Percentiles rank a stretch among this genome's conserved stretches.
phyloP scores from a whole-genome alignment of 2,329 filamentous ascomycete species.

The Bisporella sp. region DNA sequence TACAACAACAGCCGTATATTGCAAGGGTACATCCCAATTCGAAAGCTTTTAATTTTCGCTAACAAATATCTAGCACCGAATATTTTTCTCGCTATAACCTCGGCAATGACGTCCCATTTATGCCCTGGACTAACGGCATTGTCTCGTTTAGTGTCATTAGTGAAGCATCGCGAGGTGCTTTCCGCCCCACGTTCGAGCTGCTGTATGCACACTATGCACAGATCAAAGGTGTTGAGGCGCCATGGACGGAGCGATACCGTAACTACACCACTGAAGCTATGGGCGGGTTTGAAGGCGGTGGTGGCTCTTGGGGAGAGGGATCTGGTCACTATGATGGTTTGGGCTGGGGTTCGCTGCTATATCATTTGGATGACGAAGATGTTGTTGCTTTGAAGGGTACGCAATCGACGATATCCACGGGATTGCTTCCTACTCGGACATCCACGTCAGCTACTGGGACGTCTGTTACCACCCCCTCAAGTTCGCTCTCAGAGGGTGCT shows the following conservation, averaged over 20 bases:
- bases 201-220: conserved; percentile 33
- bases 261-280: conserved; percentile 1
- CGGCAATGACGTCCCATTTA: conserved; percentile 34
- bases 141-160: not conserved
- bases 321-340: conserved; percentile 6
- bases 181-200: conserved; percentile 33
- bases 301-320: conserved; percentile 6
- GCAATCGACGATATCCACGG: too few relatives aligned
- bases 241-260: conserved; percentile 5
- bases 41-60: not conserved
- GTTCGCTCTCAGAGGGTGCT: too few relatives aligned
- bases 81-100: conserved; percentile 36
- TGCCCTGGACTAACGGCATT: conserved; percentile 1
- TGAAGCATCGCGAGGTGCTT: conserved; percentile 23
- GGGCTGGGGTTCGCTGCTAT: conserved; percentile 7
- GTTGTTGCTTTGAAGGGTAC: not conserved
- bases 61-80: conserved; percentile 16
- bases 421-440: too few relatives aligned
- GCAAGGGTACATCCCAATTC: conserved; percentile 18
- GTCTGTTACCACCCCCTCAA: too few relatives aligned
- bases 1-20: conserved; percentile 29
- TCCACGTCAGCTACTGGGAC: too few relatives aligned
- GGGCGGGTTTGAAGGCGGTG: conserved; percentile 7
- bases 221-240: conserved; percentile 23
- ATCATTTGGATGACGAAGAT: conserved; percentile 1